These are phyloP conservation scores for Dactylonectria macrodidyma DNA, from an alignment of 2,329 filamentous ascomycete species.

Conservation along the genomic window DNA sequence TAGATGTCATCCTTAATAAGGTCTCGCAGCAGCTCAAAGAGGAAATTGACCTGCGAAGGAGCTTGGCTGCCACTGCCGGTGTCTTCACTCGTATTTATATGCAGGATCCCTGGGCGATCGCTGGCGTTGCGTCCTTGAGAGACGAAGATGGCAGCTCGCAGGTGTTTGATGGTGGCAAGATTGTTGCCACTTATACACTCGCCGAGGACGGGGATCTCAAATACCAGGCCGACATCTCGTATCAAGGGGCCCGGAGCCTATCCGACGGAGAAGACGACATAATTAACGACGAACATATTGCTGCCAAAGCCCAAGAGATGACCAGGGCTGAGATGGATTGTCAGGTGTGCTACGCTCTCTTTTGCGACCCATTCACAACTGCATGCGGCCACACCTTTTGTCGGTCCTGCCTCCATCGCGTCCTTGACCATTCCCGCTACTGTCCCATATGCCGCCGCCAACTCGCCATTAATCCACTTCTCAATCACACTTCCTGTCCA, in stretches of 20 bases:
- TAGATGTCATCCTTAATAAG: constrained; percentile 84
- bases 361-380: constrained; percentile 87
- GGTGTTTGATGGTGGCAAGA: constrained; percentile 68
- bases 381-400: constrained; percentile 93
- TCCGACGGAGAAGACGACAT: constrained; percentile 49
- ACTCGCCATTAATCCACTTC: constrained; percentile 66
- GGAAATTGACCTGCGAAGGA: constrained; percentile 63
- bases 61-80: constrained; percentile 40
- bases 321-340: constrained; percentile 84
- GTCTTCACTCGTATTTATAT: constrained; percentile 58
- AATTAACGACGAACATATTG: constrained; percentile 25
- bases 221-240: constrained; percentile 70
- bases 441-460: constrained; percentile 86
- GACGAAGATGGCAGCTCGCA: constrained; percentile 50
- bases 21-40: constrained; percentile 73
- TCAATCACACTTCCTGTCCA: constrained; percentile 59
- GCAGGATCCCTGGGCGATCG: constrained; percentile 56
- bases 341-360: constrained; percentile 87
- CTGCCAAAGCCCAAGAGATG: constrained; percentile 73
- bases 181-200: constrained; percentile 77
- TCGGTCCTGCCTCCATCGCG: constrained; percentile 81
- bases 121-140: constrained; percentile 58
- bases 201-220: constrained; percentile 73
- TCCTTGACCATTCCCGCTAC: constrained; percentile 81
- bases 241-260: constrained; percentile 52